Base-by-base conservation (phyloP, 148 eudicot genomes). In the Mesembryanthemum crystallinum region DNA sequence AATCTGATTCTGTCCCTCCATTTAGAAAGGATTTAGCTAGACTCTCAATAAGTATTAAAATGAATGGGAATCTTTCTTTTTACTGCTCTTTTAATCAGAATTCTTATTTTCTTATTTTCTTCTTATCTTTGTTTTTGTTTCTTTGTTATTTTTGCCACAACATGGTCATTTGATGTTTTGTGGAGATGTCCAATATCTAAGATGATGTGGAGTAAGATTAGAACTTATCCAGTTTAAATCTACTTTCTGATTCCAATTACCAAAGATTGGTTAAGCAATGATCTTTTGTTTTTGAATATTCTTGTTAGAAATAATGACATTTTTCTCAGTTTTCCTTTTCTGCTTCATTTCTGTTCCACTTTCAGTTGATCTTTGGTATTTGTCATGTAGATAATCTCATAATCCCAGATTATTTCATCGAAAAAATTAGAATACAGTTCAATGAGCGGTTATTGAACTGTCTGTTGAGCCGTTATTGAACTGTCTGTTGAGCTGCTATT, bases 161-260 rank as follows among this genome's bases (percentile, higher is more conserved):
- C 67, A 79, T 67, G 70, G 62, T 58, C 78, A 69, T 51, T 69
- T 49, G 74, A 14, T 68, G 71, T 45, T 79, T 60, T 28, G 18
- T 27, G 51, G n/a, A 60, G 77, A 61, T 68, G 82, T 77, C 11
- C 55, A 32, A 55, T 75, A 64, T 51, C 68, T 61, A 23, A 32
- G 47, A 67, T 67, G 73, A 47, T 73, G 42, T 79, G 62, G 69
- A 67, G 35, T 32, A 58, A 18, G 45, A 54, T 73, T 49, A 13
- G 20, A 47, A 39, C 73, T 59, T 72, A 65, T 72, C 77, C 30
- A 66, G 20, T 73, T 66, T 2, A 12, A 9, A 62, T 24, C 35
- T 47, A 42, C 54, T 62, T 29, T 64, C n/a, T 29, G 35, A 32
- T 17, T 64, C 32, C 27, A 5, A 64, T 13, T 9, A 5, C 20